These are phyloP conservation scores for Conticribra weissflogii DNA, from an alignment of 108 stramenopile species.

Conservation along the genomic window DNA sequence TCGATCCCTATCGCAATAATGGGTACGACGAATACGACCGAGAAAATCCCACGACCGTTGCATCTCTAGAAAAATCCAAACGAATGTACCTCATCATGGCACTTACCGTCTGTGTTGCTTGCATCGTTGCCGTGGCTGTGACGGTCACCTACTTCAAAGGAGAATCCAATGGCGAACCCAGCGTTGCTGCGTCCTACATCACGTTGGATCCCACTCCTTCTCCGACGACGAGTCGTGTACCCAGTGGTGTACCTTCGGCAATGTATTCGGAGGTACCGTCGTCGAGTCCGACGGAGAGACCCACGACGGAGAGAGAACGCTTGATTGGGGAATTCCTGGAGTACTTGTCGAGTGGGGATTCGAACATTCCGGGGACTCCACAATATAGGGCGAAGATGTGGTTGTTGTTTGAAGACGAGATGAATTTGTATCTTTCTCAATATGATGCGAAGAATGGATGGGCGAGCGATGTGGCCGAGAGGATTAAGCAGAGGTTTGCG, in stretches of 20 bases:
- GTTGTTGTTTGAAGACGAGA: slow-evolving; percentile 54
- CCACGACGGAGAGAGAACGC: slow-evolving; percentile 18
- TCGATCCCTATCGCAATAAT: neutral
- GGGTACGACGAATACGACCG: neutral
- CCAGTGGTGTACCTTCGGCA: slow-evolving; percentile 3
- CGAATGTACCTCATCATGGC: slow-evolving; percentile 8
- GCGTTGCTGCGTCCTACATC: neutral
- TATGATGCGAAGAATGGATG: slow-evolving; percentile 16
- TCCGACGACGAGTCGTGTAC: slow-evolving; percentile 17
- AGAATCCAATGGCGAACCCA: neutral
- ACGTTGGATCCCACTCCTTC: no score
- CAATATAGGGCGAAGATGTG: slow-evolving; percentile 62
- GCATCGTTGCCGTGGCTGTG: slow-evolving; percentile 6
- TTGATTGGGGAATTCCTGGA: slow-evolving; percentile 23
- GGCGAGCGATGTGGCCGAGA: slow-evolving; percentile 27
- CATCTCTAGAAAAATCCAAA: slow-evolving; percentile 12
- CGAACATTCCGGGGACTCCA: slow-evolving; percentile 40
- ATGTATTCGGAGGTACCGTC: slow-evolving; percentile 1
- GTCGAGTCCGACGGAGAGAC: slow-evolving; percentile 1
- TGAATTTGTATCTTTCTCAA: slow-evolving; percentile 6
- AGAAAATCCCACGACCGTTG: neutral
- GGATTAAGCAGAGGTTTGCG: slow-evolving; percentile 69
- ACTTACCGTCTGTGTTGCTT: neutral
- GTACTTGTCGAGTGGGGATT: slow-evolving; percentile 33
- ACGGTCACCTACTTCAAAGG: slow-evolving; percentile 12